Conservation (phyloP, 148 eudicot genomes). For the Rhododendron ovatum region DNA sequence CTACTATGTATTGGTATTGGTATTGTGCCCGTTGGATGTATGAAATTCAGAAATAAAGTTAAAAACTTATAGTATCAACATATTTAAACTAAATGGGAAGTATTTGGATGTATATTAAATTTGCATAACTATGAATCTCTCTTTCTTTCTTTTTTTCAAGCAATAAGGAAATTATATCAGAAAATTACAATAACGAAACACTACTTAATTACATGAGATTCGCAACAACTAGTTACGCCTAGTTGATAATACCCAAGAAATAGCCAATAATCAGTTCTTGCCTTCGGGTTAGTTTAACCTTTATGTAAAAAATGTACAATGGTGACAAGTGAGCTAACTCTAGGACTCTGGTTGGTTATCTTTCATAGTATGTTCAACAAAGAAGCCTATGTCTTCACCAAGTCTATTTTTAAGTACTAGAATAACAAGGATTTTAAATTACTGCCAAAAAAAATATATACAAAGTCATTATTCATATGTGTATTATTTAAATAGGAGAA, state of each 20-base stretch:
- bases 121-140: neutral
- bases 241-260: too few relatives aligned
- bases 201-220: neutral
- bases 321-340: neutral
- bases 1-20: too few relatives aligned
- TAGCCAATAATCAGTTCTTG: neutral
- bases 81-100: neutral
- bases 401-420: too few relatives aligned
- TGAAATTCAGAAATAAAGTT: too few relatives aligned
- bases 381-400: too few relatives aligned
- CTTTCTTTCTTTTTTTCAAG: too few relatives aligned
- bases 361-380: too few relatives aligned
- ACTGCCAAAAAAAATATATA: neutral
- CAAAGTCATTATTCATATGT: neutral
- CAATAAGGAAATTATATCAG: too few relatives aligned
- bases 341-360: too few relatives aligned
- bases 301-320: too few relatives aligned
- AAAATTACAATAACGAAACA: neutral
- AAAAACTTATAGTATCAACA: too few relatives aligned
- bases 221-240: neutral
- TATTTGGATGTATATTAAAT: neutral
- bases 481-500: neutral
- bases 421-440: neutral
- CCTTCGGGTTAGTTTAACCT: neutral
- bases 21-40: too few relatives aligned